These are phyloP conservation scores for Russula olivacea DNA, from an alignment of 768 basidiomycete species.

Conservation along the genomic window DNA sequence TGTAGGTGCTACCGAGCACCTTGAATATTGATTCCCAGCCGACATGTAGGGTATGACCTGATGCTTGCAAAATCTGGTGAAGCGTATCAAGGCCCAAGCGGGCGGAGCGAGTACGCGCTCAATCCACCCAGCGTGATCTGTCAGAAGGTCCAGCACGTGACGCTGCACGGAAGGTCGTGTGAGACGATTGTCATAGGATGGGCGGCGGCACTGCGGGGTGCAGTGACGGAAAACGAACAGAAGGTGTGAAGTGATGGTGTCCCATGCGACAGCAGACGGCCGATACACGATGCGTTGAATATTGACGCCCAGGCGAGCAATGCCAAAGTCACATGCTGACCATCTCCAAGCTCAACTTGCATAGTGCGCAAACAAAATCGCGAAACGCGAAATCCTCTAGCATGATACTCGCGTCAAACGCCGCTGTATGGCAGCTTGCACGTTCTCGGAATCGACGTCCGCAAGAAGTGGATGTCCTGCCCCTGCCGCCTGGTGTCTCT, in stretches of 20 bases:
- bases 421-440: slow-evolving; percentile 68
- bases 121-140: slow-evolving; percentile 46
- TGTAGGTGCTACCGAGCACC: slow-evolving; percentile 86
- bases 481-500: slow-evolving; percentile 25
- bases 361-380: slow-evolving; percentile 71
- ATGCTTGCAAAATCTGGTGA: slow-evolving; percentile 83
- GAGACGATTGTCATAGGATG: slow-evolving; percentile 72
- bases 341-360: slow-evolving; percentile 88
- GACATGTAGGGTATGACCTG: slow-evolving; percentile 85
- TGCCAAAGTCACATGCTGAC: slow-evolving; percentile 93
- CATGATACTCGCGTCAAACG: slow-evolving; percentile 84
- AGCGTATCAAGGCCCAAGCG: slow-evolving; percentile 87
- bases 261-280: slow-evolving; percentile 79
- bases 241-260: slow-evolving; percentile 72
- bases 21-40: slow-evolving; percentile 94
- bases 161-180: slow-evolving; percentile 69
- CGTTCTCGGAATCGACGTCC: slow-evolving; percentile 70
- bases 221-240: slow-evolving; percentile 68
- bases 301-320: slow-evolving; percentile 83
- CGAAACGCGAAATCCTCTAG: slow-evolving; percentile 79
- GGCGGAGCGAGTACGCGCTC: slow-evolving; percentile 55
- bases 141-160: slow-evolving; percentile 77
- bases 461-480: slow-evolving; percentile 56
- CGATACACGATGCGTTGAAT: slow-evolving; percentile 81
- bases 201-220: slow-evolving; percentile 60